Conservation (phyloP, 345 rosid species). For the Eucalyptus leucophloia region DNA sequence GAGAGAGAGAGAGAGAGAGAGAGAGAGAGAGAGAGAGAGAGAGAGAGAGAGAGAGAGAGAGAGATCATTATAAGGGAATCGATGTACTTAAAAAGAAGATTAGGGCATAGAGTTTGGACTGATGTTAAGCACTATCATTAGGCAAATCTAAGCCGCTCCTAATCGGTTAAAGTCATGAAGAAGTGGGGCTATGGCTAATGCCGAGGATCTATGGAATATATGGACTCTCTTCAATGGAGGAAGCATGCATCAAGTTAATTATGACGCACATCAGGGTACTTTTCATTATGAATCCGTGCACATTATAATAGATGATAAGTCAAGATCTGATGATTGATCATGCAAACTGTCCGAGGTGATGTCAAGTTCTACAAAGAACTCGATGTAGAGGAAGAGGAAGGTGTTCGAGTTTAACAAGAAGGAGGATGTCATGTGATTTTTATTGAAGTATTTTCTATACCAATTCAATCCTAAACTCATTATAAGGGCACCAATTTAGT, state of each 20-base stretch:
- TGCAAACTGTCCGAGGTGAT: not conserved
- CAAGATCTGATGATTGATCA: not conserved
- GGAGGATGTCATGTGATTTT: not conserved
- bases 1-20: too few relatives aligned
- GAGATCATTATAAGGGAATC: not conserved
- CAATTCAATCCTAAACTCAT: not conserved
- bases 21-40: not conserved
- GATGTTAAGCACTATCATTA: not conserved
- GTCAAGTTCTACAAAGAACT: not conserved
- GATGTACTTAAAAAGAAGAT: not conserved
- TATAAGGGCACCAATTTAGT: fast-evolving
- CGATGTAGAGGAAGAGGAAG: not conserved
- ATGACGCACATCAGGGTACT: not conserved
- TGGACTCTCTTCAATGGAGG: not conserved
- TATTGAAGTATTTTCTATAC: not conserved
- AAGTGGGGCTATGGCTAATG: not conserved
- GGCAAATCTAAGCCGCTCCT: not conserved
- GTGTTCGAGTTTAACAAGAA: too few relatives aligned
- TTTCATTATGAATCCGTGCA: not conserved
- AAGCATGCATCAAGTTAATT: not conserved
- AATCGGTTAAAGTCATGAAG: not conserved
- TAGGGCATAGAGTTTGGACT: not conserved
- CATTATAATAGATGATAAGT: not conserved
- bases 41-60: not conserved
- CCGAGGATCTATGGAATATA: not conserved